Evolutionary conservation across 805 yeast species (phyloP).

Genomic region (Yarrowia sp.): DNA sequence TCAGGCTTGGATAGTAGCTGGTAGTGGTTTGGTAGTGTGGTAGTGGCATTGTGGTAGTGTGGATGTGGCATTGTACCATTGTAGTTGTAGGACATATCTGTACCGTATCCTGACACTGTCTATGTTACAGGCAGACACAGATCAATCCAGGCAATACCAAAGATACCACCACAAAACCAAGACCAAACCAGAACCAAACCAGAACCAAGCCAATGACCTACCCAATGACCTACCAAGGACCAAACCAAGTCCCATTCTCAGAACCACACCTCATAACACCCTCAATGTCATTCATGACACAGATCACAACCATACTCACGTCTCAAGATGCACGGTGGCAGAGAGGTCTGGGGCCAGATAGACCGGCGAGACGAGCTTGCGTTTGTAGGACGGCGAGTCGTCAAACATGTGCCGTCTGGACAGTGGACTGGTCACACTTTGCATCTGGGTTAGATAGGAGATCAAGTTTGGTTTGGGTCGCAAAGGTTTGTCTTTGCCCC

Average conservation of each 20-base stretch:
- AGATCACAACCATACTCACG: slow-evolving; percentile 23
- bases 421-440: slow-evolving; percentile 18
- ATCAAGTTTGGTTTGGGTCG: background rate
- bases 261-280: background rate
- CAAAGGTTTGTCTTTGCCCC: slow-evolving; percentile 1
- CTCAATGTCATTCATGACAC: no score
- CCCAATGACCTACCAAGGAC: no score
- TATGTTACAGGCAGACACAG: background rate
- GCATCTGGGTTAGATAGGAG: slow-evolving; percentile 18
- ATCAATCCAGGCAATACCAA: background rate
- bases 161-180: no score
- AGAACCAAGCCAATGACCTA: no score
- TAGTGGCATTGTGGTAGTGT: no score
- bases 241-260: no score
- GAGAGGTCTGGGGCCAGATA: background rate
- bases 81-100: no score
- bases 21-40: background rate
- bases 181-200: no score
- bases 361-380: slow-evolving; percentile 8
- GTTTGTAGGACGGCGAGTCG: slow-evolving; percentile 24
- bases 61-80: no score
- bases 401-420: slow-evolving; percentile 24
- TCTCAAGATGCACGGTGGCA: background rate
- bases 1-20: background rate
- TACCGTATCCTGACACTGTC: no score